These are phyloP conservation scores for Davidsoniella virescens DNA, from an alignment of 2,329 filamentous ascomycete species.

Conservation along the genomic window DNA sequence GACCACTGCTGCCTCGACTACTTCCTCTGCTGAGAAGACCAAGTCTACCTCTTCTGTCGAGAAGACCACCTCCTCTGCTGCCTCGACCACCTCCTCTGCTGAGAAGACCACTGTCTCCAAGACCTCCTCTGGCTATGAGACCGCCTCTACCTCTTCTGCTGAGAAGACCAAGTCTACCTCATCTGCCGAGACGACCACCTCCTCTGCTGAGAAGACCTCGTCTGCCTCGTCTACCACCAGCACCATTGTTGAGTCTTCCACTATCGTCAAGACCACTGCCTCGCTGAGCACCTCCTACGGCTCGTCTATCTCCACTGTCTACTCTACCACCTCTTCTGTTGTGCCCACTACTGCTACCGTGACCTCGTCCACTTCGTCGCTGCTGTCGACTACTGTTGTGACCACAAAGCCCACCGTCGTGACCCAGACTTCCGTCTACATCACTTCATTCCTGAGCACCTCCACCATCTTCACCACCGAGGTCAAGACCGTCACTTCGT, in stretches of 20 bases:
- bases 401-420: conserved; percentile 10
- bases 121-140: conserved; percentile 1
- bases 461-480: conserved; percentile 35
- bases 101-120: conserved; percentile 12
- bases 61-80: conserved; percentile 1
- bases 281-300: conserved; percentile 6
- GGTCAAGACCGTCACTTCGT: conserved; percentile 33
- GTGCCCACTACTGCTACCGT: conserved; percentile 11
- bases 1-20: conserved; percentile 1
- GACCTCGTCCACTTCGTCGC: conserved; percentile 9
- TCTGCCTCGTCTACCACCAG: conserved; percentile 14
- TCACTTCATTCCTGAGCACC: conserved; percentile 27
- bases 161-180: conserved; percentile 5
- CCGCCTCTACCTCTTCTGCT: conserved; percentile 11
- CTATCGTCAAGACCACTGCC: conserved; percentile 16
- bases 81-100: conserved; percentile 11
- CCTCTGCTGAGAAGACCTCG: conserved; percentile 1
- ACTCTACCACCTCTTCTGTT: conserved; percentile 9
- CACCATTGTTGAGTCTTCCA: conserved; percentile 17
- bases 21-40: conserved; percentile 15
- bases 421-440: conserved; percentile 14
- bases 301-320: conserved; percentile 9
- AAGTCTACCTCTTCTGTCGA: conserved; percentile 15
- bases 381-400: conserved; percentile 8
- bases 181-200: conserved; percentile 8